A percentile compares a stretch with the other conserved stretches of the same genome.
Evolutionary conservation across 2,329 filamentous ascomycete species (phyloP).

Genomic region (Paecilomyces dactylethromorphus): DNA sequence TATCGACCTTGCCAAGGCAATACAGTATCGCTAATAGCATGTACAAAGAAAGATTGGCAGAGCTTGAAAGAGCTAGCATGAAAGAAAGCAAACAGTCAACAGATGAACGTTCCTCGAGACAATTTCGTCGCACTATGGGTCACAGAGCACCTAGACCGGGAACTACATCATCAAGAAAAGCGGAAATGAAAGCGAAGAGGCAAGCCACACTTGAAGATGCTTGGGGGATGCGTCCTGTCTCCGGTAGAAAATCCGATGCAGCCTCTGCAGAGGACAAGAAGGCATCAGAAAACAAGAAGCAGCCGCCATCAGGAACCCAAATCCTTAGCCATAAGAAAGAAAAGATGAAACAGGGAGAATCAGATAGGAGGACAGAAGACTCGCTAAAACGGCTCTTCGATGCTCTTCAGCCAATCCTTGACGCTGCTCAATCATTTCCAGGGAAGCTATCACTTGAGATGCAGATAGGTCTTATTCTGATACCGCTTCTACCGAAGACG

Average conservation of each 20-base stretch:
- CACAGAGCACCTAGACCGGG: slow-evolving; percentile 17
- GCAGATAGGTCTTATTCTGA: slow-evolving; percentile 29
- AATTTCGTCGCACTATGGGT: slow-evolving; percentile 23
- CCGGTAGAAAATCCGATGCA: background rate
- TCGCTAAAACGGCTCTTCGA: slow-evolving; percentile 19
- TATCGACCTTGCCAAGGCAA: background rate
- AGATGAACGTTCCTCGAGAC: slow-evolving; percentile 16
- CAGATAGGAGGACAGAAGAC: slow-evolving; percentile 2
- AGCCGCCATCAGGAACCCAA: background rate
- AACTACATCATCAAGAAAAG: slow-evolving; percentile 11
- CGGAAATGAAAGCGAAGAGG: slow-evolving; percentile 13
- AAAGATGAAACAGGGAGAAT: background rate
- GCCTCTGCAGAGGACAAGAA: background rate
- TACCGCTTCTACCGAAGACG: slow-evolving; percentile 18
- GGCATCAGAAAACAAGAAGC: background rate
- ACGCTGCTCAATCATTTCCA: slow-evolving; percentile 26
- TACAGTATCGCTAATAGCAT: slow-evolving; percentile 1
- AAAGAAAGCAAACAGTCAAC: slow-evolving; percentile 4
- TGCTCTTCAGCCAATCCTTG: slow-evolving; percentile 23
- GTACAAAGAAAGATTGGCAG: slow-evolving; percentile 5
- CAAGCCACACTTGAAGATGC: slow-evolving; percentile 23
- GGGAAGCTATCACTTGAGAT: slow-evolving; percentile 29
- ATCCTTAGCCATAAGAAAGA: background rate
- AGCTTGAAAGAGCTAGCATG: slow-evolving; percentile 8
- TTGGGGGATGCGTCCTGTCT: slow-evolving; percentile 14